A percentile compares a stretch with the other conserved stretches of the same genome.
Conservation (phyloP, 148 eudicot genomes). For the Rhododendron vialii region DNA sequence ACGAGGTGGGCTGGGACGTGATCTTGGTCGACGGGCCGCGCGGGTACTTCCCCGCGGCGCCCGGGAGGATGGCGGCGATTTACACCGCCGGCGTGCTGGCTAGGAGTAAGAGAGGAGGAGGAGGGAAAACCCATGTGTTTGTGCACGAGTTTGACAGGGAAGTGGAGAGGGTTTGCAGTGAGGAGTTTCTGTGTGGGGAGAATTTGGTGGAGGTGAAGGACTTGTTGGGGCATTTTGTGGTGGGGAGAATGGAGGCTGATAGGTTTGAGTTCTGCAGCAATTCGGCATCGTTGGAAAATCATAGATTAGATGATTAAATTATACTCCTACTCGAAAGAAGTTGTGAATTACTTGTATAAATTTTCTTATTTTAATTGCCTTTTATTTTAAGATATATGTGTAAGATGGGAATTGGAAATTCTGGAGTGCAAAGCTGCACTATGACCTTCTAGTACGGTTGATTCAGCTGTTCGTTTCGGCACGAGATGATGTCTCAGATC, state of each 20-base stretch:
- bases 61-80: constrained; percentile 75
- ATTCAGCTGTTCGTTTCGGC: fast-evolving
- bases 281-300: not conserved
- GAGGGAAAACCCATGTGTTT: constrained; percentile 53
- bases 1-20: constrained; percentile 68
- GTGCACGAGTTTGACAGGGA: constrained; percentile 74
- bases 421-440: too few species aligned
- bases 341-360: not conserved
- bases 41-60: constrained; percentile 43
- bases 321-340: too few species aligned
- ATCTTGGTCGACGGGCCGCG: constrained; percentile 82
- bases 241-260: constrained; percentile 21
- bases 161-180: constrained; percentile 61
- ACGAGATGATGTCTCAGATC: too few species aligned
- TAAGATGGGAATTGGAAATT: too few species aligned
- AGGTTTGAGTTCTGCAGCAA: constrained; percentile 26
- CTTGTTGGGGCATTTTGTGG: constrained; percentile 64
- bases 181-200: constrained; percentile 72
- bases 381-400: too few species aligned
- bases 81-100: constrained; percentile 74
- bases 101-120: constrained; percentile 38
- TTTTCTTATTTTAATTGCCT: too few species aligned
- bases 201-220: constrained; percentile 62
- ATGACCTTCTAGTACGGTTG: too few species aligned
- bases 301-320: not conserved